Base-by-base conservation (phyloP, 345 rosid genomes). In the Arabidopsis thaliana region DNA sequence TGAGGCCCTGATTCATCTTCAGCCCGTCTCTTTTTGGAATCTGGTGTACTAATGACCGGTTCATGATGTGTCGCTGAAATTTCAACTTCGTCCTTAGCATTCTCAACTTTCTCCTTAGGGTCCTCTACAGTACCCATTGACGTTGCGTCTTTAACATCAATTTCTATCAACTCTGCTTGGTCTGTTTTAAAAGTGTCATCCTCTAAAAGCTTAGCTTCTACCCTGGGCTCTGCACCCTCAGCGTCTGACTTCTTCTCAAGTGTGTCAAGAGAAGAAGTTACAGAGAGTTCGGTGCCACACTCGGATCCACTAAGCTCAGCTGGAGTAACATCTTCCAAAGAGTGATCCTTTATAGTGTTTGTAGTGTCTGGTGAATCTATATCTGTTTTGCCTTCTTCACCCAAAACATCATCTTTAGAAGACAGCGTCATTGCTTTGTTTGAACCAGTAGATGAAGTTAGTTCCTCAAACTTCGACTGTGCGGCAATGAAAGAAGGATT, bases 231-330 rank as follows among this genome's bases (percentile, higher is more conserved):
- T 37, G 46, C 46, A 32, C 74, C 65, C 72, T 86, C 92, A 78
- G 28, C 76, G 73, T 94, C 96, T 34, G 80, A 87, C 78, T 67
- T 78, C 63, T 52, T 74, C 76, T 90, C 93, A 30, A 96, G 89
- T 74, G 96, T 88, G 77, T 90, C 99, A 46, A 95, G 96, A 37
- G 97, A 88, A 33, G 97, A 91, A 60, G 96, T 80, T 67, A 95
- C 84, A 72, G 97, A 91, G 45, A 95, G 93, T 73, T 92, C 97
- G 3, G 97, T 87, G 65, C 96, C 93, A 69, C 98, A 87, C 72
- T 94, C 98, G 62, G 98, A 93, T 37, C 85, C 88, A 76, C 83
- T 82, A 50, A 76, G 67, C 63, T 81, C 89, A 46, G 50, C 82
- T 81, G 73, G 78, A 22, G 72, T 23, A 63, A 71, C 68, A 70